A percentile compares a stretch with the other conserved stretches of the same genome.
These are phyloP conservation scores for Eutrema heterophyllum DNA, from an alignment of 345 rosid species.

Conservation along the genomic window DNA sequence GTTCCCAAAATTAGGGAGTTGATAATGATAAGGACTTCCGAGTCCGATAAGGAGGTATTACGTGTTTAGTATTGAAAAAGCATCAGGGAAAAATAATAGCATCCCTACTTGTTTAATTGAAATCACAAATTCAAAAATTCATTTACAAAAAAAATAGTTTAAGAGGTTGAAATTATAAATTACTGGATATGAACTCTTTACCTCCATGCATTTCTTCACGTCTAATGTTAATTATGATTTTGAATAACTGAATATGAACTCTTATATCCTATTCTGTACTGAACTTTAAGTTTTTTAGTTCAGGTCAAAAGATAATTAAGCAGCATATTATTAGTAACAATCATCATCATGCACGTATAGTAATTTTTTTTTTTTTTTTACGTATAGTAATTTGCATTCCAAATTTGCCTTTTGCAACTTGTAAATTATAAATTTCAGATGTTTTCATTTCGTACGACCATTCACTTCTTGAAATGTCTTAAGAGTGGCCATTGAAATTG, in stretches of 20 bases:
- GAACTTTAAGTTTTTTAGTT: not conserved
- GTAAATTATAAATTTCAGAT: not conserved
- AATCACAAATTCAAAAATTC: not conserved
- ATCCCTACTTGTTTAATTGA: not conserved
- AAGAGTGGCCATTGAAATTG: constrained; percentile 34
- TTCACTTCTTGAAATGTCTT: not conserved
- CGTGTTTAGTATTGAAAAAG: not conserved
- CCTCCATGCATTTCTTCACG: not conserved
- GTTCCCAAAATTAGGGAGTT: too few relatives aligned
- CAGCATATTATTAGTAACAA: not conserved
- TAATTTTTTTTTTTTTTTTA: not conserved
- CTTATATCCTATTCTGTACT: not conserved
- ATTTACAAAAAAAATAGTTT: not conserved
- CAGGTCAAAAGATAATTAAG: not conserved
- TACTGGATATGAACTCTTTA: not conserved
- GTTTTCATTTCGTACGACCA: not conserved
- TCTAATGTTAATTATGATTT: not conserved
- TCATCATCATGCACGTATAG: not conserved
- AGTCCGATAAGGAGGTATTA: not conserved
- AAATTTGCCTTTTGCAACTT: not conserved
- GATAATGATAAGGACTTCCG: too few relatives aligned
- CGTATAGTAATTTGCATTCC: not conserved
- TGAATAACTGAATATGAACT: not conserved
- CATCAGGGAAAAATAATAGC: not conserved
- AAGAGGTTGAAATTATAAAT: not conserved